Evolutionary conservation across 768 basidiomycete genomes (phyloP), one percentile per base, ranked within the genome.

Genomic region (Xanthoconium purpureum): DNA sequence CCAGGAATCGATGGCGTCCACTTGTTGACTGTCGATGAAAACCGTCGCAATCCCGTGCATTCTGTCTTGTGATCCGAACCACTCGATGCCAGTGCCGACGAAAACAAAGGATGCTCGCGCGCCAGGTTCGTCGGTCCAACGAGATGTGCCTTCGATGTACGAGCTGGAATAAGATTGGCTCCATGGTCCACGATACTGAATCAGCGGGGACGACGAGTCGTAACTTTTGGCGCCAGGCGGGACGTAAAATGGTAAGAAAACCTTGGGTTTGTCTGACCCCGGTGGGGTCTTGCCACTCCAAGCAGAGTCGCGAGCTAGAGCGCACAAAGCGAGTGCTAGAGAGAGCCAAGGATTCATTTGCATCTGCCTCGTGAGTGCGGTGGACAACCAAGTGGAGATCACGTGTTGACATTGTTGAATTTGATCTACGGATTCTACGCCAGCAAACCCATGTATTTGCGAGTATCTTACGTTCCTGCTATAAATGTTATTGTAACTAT

Each of bases 71-170:
- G 77, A 80, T 32, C 89, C 89, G 60, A 90, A 91, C 84, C 84
- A 88, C 71, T 91, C 89, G 60, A 91, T 77, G 1, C 87, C 87
- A 13, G 84, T 87, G 14, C 89, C 89, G n/a, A 74, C 74, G 70
- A 90, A 90, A 3, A 78, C 75, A 70, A 90, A 80, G 2, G 75
- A 74, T 45, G 81, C 73, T 5, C 79, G 71, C 12, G 88, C 82
- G 46, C 76, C 76, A 17, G 70, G 70, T 45, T 79, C 69, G 14
- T 74, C 71, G 0, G 86, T 85, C 64, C 76, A 78, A 14, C 76
- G 79, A 35, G 82, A 70, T 14, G 83, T 80, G 15, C 79, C 75
- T 18, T 78, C 72, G 32, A 82, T 66, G 62, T 82, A 85, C 36
- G 74, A 70, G 2, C 71, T 67, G 0, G 86, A 85, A 62, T 76